phyloP scores from a whole-genome alignment of 2,329 filamentous ascomycete genomes.

The Phaeophleospora eucalypticola region DNA sequence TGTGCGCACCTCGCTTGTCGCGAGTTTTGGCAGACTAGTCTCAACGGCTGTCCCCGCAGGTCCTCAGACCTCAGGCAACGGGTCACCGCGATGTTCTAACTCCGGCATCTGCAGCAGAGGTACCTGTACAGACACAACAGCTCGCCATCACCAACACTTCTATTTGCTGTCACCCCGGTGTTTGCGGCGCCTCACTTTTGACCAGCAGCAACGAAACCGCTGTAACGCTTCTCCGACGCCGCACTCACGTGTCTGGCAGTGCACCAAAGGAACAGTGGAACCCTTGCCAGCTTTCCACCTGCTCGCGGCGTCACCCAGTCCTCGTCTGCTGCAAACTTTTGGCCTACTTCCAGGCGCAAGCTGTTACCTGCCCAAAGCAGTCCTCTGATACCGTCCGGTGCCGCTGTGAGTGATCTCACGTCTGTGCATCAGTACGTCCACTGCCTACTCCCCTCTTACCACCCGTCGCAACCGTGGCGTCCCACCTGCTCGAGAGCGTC shows the following conservation, averaged over 20 bases:
- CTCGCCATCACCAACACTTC: not conserved
- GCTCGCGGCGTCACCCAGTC: constrained; percentile 4
- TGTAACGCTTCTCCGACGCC: too few species aligned
- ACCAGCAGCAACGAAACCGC: too few species aligned
- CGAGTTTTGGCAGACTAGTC: too few species aligned
- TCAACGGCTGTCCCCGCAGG: too few species aligned
- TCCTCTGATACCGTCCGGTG: too few species aligned
- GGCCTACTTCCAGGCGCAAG: too few species aligned
- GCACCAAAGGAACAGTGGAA: not conserved
- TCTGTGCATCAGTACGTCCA: not conserved
- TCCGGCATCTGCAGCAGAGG: too few species aligned
- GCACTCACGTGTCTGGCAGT: not conserved
- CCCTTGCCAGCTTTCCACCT: not conserved
- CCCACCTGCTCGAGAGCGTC: constrained; percentile 19
- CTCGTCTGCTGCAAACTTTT: constrained; percentile 5
- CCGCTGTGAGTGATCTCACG: not conserved
- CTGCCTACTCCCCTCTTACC: constrained; percentile 1
- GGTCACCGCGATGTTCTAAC: too few species aligned
- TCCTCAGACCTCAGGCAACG: too few species aligned
- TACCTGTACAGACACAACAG: not conserved
- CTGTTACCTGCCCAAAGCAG: too few species aligned
- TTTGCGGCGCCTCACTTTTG: not conserved
- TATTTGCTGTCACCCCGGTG: not conserved
- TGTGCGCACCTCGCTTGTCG: too few species aligned
- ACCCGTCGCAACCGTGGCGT: constrained; percentile 27